phyloP scores from a whole-genome alignment of 345 rosid species.

The Rhodamnia rubescens region DNA sequence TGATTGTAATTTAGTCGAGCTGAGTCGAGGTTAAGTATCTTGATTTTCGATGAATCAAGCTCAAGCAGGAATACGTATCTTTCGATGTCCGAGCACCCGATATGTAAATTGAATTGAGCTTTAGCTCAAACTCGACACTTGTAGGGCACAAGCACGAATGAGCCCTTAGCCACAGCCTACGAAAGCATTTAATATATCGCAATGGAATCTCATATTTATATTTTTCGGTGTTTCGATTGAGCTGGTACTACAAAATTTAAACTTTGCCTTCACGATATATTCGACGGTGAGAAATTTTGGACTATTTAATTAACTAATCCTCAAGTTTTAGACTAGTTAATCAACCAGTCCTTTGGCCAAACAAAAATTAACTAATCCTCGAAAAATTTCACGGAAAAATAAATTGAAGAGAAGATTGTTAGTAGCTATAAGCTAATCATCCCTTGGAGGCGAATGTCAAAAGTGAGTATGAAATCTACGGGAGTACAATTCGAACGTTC shows the following conservation, averaged over 20 bases:
- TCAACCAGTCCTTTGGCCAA: too few species aligned
- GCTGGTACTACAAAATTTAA: accelerated
- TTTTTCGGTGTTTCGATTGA: background rate
- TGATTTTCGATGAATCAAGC: background rate
- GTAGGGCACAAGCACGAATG: accelerated
- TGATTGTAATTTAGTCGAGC: background rate
- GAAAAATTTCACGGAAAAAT: background rate
- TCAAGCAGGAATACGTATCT: background rate
- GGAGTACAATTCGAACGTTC: background rate
- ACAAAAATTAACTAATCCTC: background rate
- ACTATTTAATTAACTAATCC: too few species aligned
- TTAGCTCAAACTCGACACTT: background rate
- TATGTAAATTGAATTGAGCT: background rate
- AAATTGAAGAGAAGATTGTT: background rate
- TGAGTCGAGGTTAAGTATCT: background rate
- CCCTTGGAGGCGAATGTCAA: background rate
- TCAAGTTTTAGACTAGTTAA: background rate
- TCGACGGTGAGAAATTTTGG: too few species aligned
- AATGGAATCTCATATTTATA: accelerated
- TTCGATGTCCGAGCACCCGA: background rate
- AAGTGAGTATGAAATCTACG: background rate
- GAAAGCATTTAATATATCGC: accelerated
- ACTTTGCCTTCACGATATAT: accelerated
- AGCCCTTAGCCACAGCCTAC: accelerated
- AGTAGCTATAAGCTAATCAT: too few species aligned